Evolutionary conservation across 495 filamentous ascomycete genomes (phyloP).

Genomic region (Cryomyces minteri): DNA sequence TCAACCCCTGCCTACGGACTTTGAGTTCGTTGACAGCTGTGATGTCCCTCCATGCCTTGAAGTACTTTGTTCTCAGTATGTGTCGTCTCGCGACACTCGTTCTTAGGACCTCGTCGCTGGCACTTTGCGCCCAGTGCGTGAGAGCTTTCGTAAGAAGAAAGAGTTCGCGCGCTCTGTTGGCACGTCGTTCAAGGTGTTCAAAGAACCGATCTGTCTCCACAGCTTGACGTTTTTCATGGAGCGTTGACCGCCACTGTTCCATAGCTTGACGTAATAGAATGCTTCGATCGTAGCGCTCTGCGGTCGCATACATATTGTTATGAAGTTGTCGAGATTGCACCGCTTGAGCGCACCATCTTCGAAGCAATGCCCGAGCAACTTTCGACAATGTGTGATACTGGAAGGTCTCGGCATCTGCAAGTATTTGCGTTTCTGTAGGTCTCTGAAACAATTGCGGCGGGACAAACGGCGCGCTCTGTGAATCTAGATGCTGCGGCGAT

Average conservation of each 20-base stretch:
- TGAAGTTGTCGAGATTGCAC: slow-evolving; percentile 25
- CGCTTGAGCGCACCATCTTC: slow-evolving; percentile 31
- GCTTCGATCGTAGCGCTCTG: slow-evolving; percentile 30
- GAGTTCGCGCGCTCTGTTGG: slow-evolving; percentile 41
- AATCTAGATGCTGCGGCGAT: neutral
- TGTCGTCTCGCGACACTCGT: slow-evolving; percentile 45
- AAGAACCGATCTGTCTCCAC: slow-evolving; percentile 41
- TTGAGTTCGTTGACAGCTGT: slow-evolving; percentile 53
- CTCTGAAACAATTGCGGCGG: slow-evolving; percentile 27
- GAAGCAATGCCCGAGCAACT: slow-evolving; percentile 28
- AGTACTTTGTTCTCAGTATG: slow-evolving; percentile 52
- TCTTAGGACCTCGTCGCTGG: slow-evolving; percentile 37
- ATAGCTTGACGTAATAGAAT: slow-evolving; percentile 37
- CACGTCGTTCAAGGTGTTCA: slow-evolving; percentile 38
- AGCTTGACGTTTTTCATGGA: slow-evolving; percentile 27
- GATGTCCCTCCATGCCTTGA: slow-evolving; percentile 59
- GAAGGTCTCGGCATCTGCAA: slow-evolving; percentile 40
- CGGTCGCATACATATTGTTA: slow-evolving; percentile 28
- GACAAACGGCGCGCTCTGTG: neutral
- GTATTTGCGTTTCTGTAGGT: slow-evolving; percentile 35
- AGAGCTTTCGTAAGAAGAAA: slow-evolving; percentile 55
- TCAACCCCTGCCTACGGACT: slow-evolving; percentile 38
- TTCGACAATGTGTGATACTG: slow-evolving; percentile 31
- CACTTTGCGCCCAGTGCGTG: slow-evolving; percentile 49
- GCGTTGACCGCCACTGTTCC: slow-evolving; percentile 35